Percentiles rank a stretch among this genome's conserved stretches.
Evolutionary conservation across 1,139 yeast genomes (phyloP).

Genomic region (Geotrichum cucujoidarum): DNA sequence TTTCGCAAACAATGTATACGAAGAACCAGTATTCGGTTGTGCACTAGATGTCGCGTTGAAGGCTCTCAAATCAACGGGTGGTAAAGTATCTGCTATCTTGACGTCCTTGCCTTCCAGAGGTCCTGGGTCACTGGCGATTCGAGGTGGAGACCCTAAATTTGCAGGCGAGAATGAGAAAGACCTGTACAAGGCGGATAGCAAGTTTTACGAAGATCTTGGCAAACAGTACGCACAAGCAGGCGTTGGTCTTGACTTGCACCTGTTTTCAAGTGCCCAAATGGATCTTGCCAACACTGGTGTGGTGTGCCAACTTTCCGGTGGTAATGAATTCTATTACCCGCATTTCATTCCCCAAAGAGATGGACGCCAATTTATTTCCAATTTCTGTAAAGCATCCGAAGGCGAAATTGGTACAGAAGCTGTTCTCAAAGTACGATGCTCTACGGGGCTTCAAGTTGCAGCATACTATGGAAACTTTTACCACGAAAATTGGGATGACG

Average conservation of each 20-base stretch:
- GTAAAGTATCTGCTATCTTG: constrained; percentile 69
- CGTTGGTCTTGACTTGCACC: constrained; percentile 73
- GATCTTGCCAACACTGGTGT: constrained; percentile 73
- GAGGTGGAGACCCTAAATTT: constrained; percentile 35
- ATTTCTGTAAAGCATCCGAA: constrained; percentile 39
- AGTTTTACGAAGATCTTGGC: constrained; percentile 58
- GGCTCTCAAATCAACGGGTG: constrained; percentile 72
- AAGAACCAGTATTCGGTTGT: constrained; percentile 76
- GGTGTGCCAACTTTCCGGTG: constrained; percentile 71
- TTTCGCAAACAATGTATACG: constrained; percentile 43
- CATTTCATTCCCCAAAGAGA: constrained; percentile 67
- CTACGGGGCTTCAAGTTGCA: constrained; percentile 81
- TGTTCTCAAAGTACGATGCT: constrained; percentile 77
- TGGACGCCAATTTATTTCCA: constrained; percentile 59
- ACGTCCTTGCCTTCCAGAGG: constrained; percentile 77
- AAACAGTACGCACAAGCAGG: constrained; percentile 55
- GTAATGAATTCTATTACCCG: constrained; percentile 59
- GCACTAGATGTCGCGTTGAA: constrained; percentile 66
- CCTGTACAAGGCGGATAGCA: constrained; percentile 55
- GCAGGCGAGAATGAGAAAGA: constrained; percentile 50
- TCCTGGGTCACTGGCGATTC: constrained; percentile 64
- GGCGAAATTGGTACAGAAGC: constrained; percentile 66
- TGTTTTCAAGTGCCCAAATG: constrained; percentile 59
- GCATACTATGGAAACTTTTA: constrained; percentile 62
- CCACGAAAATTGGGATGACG: constrained; percentile 38